phyloP scores from a whole-genome alignment of 1,284 basidiomycete species.

The Pyrrhoderma lamaoense region DNA sequence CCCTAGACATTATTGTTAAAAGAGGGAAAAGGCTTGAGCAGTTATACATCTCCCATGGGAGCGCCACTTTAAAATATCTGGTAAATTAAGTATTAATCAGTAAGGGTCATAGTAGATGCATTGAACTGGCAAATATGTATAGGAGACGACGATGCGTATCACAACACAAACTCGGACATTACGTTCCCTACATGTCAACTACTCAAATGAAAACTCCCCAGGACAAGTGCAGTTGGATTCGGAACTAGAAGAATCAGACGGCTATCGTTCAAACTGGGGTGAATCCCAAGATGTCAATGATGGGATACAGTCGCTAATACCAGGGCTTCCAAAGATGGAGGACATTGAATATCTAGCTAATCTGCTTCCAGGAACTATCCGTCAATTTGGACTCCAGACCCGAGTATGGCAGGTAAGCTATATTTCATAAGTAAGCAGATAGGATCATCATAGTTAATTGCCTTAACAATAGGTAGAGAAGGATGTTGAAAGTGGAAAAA shows the following conservation, averaged over 20 bases:
- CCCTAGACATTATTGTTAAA: conserved; percentile 48
- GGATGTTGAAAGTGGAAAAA: not conserved
- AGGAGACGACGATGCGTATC: conserved; percentile 22
- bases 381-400: conserved; percentile 33
- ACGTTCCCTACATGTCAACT: conserved; percentile 47
- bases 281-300: not conserved
- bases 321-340: conserved; percentile 18
- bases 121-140: conserved; percentile 29
- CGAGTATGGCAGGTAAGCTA: conserved; percentile 42
- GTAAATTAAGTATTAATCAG: not conserved
- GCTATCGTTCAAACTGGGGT: not conserved
- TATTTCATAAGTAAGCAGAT: conserved; percentile 36
- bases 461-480: not conserved
- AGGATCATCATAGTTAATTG: conserved; percentile 21
- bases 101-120: too few relatives aligned
- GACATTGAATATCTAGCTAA: conserved; percentile 24
- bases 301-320: not conserved
- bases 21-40: conserved; percentile 48
- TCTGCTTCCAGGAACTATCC: conserved; percentile 26
- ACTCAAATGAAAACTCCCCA: conserved; percentile 20
- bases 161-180: conserved; percentile 33
- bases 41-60: conserved; percentile 49
- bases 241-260: not conserved
- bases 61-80: conserved; percentile 36
- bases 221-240: not conserved